Percentiles rank a stretch among this genome's conserved stretches.
These are phyloP conservation scores for Erodium texanum DNA, from an alignment of 441 rosid species.

Conservation along the genomic window DNA sequence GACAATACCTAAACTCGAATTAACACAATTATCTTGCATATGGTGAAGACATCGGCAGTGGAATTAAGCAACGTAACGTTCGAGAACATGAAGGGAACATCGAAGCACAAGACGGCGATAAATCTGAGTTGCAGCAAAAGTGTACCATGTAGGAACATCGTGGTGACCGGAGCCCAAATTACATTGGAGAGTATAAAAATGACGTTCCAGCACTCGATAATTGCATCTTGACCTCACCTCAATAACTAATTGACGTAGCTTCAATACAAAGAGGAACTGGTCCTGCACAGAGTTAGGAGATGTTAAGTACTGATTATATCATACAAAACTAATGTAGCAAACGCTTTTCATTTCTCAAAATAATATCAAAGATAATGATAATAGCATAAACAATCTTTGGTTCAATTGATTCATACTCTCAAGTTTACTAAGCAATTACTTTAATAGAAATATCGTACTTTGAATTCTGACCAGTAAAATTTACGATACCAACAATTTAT, in stretches of 20 bases:
- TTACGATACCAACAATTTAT: too few species aligned
- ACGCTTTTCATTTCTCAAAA: too few species aligned
- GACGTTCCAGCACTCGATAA: neutral
- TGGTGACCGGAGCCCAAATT: neutral
- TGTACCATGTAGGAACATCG: neutral
- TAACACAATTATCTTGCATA: neutral
- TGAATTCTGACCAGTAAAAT: too few species aligned
- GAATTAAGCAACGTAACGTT: neutral
- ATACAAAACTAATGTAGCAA: too few species aligned
- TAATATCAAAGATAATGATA: too few species aligned
- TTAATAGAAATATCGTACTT: too few species aligned
- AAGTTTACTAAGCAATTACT: too few species aligned
- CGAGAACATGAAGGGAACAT: neutral
- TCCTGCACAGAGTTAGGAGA: neutral
- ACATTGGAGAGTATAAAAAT: neutral
- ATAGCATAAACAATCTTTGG: too few species aligned
- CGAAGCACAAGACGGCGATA: neutral
- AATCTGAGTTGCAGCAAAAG: neutral
- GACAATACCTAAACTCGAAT: too few species aligned
- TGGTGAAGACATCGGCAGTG: neutral
- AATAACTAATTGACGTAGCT: too few species aligned
- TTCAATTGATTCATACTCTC: too few species aligned
- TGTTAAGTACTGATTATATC: neutral
- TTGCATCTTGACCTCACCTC: neutral
- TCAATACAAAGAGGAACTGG: neutral